These are phyloP conservation scores for Sclerotinia subarctica DNA, from an alignment of 2,329 filamentous ascomycete genomes.

Conservation along the genomic window DNA sequence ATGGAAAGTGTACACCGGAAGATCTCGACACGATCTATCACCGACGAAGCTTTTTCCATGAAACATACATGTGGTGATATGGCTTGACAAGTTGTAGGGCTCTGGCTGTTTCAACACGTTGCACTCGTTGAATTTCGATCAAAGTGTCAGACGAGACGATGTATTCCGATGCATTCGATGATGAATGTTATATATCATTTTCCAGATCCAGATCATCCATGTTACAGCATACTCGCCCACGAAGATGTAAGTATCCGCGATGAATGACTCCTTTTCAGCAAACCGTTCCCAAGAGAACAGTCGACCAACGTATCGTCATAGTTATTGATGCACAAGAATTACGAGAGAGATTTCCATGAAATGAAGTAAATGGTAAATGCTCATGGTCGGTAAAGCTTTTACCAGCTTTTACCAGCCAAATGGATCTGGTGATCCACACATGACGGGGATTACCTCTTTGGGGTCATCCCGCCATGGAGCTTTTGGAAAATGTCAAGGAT, in stretches of 20 bases:
- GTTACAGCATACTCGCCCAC: neutral
- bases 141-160: conserved; percentile 2
- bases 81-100: neutral
- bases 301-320: neutral
- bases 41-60: neutral
- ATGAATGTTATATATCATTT: neutral
- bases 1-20: neutral
- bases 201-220: neutral
- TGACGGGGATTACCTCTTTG: neutral
- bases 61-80: neutral
- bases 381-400: conserved; percentile 9
- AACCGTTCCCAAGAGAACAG: neutral
- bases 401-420: neutral
- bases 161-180: neutral
- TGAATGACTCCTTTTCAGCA: neutral
- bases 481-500: neutral
- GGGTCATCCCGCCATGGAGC: neutral
- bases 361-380: no score
- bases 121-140: neutral
- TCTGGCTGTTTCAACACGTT: neutral
- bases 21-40: neutral
- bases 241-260: neutral
- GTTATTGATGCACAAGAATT: neutral
- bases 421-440: neutral
- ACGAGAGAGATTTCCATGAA: neutral